Evolutionary conservation across 768 basidiomycete species (phyloP).

Genomic region (Kockovaella imperatae): DNA sequence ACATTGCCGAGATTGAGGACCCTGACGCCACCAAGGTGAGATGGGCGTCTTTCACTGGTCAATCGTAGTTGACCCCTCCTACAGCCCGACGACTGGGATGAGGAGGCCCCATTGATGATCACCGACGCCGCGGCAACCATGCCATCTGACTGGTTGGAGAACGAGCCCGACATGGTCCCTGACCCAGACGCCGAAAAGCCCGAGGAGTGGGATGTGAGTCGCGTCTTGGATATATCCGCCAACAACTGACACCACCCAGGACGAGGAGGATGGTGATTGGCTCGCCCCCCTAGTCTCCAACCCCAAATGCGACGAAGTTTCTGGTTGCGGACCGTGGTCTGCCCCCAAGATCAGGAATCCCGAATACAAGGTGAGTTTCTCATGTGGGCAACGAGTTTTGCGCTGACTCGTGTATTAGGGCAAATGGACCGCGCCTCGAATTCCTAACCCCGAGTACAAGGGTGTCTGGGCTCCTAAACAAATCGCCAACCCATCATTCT

Average conservation of each 20-base stretch:
- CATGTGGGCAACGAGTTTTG: neutral
- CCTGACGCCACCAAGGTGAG: slow-evolving; percentile 69
- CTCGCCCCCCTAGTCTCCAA: slow-evolving; percentile 80
- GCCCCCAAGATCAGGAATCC: slow-evolving; percentile 87
- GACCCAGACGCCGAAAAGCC: slow-evolving; percentile 86
- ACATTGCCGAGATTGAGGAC: slow-evolving; percentile 75
- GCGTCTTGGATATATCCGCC: neutral
- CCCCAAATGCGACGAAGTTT: slow-evolving; percentile 78
- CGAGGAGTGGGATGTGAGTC: slow-evolving; percentile 80
- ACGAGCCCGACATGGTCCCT: slow-evolving; percentile 69
- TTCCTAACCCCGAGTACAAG: slow-evolving; percentile 96
- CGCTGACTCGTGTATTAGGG: slow-evolving; percentile 49
- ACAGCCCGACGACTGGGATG: slow-evolving; percentile 96
- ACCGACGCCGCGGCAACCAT: slow-evolving; percentile 75
- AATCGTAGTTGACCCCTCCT: slow-evolving; percentile 9
- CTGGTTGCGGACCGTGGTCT: slow-evolving; percentile 94
- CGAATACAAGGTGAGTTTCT: slow-evolving; percentile 58
- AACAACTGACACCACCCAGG: slow-evolving; percentile 40
- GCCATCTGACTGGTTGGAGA: slow-evolving; percentile 92
- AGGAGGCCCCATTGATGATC: slow-evolving; percentile 89
- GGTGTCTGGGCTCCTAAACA: slow-evolving; percentile 86
- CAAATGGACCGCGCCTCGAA: slow-evolving; percentile 90
- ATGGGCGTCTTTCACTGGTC: neutral
- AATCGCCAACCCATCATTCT: slow-evolving; percentile 85
- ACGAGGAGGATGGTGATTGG: slow-evolving; percentile 99